Base-by-base conservation (phyloP, 495 filamentous ascomycete species). In the Patellaria atrata region DNA sequence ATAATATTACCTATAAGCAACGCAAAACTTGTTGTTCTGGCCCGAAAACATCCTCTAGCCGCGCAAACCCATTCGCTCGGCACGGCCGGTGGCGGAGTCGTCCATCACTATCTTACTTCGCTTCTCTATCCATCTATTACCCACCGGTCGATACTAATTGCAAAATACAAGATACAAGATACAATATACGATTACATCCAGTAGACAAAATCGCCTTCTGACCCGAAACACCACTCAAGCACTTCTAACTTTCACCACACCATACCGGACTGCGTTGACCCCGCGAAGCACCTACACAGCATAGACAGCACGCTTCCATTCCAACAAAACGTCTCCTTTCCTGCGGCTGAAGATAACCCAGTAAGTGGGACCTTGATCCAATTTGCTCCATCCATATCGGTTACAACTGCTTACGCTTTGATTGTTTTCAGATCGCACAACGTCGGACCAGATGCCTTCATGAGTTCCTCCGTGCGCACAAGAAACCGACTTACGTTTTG, bases 391-490 rank as follows among this genome's bases (percentile, higher is more conserved):
- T 13, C 27, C 37, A 35, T 23, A 27, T 19, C 35, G 22, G 23
- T 33, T 41, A 44, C 45, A 30, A 16, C 33, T 22, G 18, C 23
- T 12, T 31, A 12, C 17, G 35, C 38, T 39, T 40, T 42, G 32
- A 30, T 33, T 40, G 41, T 30, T 22, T 22, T 34, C 17, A 37
- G 29, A 17, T 25, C 28, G 39, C 37, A 16, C 30, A 31, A 37
- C 34, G 18, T 35, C 15, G 2, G 32, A 14, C 32, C 44, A 40
- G 23, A 50, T 45, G 46, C 27, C 46, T 45, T 45, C 42, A 50
- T 50, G 46, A 50, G 42, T 43, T 45, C 42, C 42, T 35, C 35
- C 21, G 46, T 35, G 39, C 41, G 31, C 41, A 40, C 38, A 23
- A 35, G 25, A 20, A 35, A 26, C 34, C 22, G 46, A 45, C 38